Percentiles rank a stretch among this genome's conserved stretches.
Evolutionary conservation across 768 basidiomycete genomes (phyloP).

Genomic region (Collybia sp.): DNA sequence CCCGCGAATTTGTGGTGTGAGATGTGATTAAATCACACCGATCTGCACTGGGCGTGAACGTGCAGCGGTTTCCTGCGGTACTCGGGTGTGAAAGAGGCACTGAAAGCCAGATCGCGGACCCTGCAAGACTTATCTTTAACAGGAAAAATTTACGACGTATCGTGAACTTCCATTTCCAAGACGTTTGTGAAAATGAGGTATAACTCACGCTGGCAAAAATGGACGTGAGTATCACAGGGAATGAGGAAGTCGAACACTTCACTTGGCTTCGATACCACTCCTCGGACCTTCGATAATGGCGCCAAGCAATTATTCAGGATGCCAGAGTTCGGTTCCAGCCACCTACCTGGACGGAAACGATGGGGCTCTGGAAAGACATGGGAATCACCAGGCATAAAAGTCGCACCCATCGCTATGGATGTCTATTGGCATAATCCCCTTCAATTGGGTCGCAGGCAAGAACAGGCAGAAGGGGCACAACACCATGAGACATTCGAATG

Average conservation of each 20-base stretch:
- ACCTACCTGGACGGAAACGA: conserved; percentile 38
- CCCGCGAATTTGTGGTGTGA: too few species aligned
- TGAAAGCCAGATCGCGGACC: conserved; percentile 24
- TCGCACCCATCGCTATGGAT: conserved; percentile 33
- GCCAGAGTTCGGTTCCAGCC: conserved; percentile 15
- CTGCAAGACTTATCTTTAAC: conserved; percentile 8
- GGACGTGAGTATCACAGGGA: too few species aligned
- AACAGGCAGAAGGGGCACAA: conserved; percentile 19
- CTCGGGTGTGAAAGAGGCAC: conserved; percentile 30
- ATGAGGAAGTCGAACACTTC: conserved; percentile 5
- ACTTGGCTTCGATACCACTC: conserved; percentile 41
- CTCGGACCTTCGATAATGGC: conserved; percentile 40
- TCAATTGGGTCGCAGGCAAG: background rate
- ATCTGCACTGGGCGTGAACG: conserved; percentile 15
- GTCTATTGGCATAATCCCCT: conserved; percentile 20
- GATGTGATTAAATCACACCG: too few species aligned
- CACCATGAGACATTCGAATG: conserved; percentile 35
- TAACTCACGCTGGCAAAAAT: conserved; percentile 27
- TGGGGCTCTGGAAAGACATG: conserved; percentile 35
- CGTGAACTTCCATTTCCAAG: conserved; percentile 27
- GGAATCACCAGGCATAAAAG: conserved; percentile 31
- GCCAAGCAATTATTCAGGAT: conserved; percentile 34
- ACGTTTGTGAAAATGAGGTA: conserved; percentile 33
- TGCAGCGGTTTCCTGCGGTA: conserved; percentile 26
- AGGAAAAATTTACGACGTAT: conserved; percentile 18